These are phyloP conservation scores for Angophora floribunda DNA, from an alignment of 345 rosid genomes.

Conservation along the genomic window DNA sequence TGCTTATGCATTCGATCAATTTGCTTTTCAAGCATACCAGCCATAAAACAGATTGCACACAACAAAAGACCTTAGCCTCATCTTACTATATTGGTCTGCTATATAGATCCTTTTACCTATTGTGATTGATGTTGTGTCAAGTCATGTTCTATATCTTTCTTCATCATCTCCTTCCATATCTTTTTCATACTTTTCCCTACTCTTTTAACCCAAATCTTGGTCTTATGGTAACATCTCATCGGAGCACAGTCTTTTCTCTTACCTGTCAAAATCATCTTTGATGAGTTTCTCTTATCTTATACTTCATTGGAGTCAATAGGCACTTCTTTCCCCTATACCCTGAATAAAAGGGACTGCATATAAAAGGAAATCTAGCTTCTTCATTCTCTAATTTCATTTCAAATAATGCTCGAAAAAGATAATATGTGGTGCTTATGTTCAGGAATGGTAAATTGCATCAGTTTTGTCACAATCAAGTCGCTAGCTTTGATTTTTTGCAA, in stretches of 20 bases:
- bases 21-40: neutral
- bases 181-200: neutral
- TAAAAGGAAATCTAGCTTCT: neutral
- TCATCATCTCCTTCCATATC: neutral
- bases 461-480: neutral
- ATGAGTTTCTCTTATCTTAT: neutral
- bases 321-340: neutral
- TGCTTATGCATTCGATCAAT: neutral
- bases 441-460: neutral
- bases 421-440: neutral
- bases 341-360: neutral
- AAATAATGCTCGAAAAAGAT: neutral
- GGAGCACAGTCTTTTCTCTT: neutral
- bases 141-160: neutral
- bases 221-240: neutral
- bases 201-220: neutral
- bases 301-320: neutral
- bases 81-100: neutral
- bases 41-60: neutral
- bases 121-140: neutral
- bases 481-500: neutral
- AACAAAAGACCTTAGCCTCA: neutral
- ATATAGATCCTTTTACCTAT: neutral
- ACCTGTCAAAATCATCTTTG: neutral
- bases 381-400: neutral